Evolutionary conservation across 495 filamentous ascomycete species (phyloP), one percentile per base, ranked within the genome.

Genomic region (Pseudomonodictys pantanalensis): DNA sequence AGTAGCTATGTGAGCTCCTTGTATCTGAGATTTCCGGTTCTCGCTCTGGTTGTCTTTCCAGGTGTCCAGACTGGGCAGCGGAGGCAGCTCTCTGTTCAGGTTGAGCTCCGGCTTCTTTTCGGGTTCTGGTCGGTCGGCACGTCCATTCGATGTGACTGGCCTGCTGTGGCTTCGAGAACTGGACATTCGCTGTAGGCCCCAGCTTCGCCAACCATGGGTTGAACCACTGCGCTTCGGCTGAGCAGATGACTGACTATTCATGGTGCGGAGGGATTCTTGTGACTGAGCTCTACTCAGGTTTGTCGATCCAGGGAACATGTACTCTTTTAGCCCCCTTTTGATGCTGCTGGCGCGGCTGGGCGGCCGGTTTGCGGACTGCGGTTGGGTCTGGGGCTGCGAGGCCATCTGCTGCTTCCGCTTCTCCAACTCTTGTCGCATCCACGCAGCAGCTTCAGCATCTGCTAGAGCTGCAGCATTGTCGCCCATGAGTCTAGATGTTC

Each of bases 81-180:
- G 74, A 20, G 74, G 74, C 6, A 76, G 62, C 46, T 75, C 73
- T 25, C 74, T 65, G 56, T 76, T 76, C 24, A 76, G 67, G 52
- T 76, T 68, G 56, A 72, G 29, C 25, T 66, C 51, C 9, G 48
- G 20, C 52, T 69, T 68, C 29, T 35, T 64, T 52, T 56, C 46
- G 20, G 38, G 58, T 15, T 61, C 58, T 18, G 29, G 29, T n/a
- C 56, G 57, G 22, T 64, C 60, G 11, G 39, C 57, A 6, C 60
- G 65, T 18, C 56, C 58, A 24, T 59, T 60, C 3, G 56, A 56
- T 11, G 59, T 63, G 7, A 20, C 54, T 45, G 66, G 67, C 50
- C 51, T 60, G 48, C 56, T 65, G 49, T 30, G 52, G 48, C 61
- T 65, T 41, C 58, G 54, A 4, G 59, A 65, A 38, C 66, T 68